Percentiles rank a stretch among this genome's conserved stretches.
Conservation (phyloP, 2,329 filamentous ascomycete genomes). For the Microsporum ferrugineum region DNA sequence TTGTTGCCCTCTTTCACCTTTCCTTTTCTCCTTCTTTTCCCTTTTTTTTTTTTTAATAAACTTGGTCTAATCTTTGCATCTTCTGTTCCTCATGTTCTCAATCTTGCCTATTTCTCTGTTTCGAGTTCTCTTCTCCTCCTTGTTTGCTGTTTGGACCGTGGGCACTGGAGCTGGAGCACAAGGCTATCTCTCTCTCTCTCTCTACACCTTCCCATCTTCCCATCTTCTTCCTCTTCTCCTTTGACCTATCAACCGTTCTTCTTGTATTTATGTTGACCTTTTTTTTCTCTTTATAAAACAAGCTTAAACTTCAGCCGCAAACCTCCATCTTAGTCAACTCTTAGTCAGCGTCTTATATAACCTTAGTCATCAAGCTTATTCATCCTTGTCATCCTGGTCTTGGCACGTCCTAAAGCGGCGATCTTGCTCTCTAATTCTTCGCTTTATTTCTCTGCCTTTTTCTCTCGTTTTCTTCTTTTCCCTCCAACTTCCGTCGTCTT, state of each 20-base stretch:
- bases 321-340: too few species aligned
- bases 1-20: not conserved
- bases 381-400: not conserved
- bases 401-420: not conserved
- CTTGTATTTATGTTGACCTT: too few species aligned
- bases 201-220: not conserved
- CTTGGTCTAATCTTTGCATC: not conserved
- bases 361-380: too few species aligned
- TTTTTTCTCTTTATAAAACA: not conserved
- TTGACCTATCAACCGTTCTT: not conserved
- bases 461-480: not conserved
- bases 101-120: not conserved
- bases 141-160: too few species aligned
- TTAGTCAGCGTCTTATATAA: not conserved
- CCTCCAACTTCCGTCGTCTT: not conserved
- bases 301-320: too few species aligned
- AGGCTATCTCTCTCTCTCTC: not conserved
- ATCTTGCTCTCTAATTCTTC: not conserved
- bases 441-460: conserved; percentile 3
- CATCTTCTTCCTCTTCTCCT: not conserved
- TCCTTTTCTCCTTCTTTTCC: not conserved
- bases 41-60: not conserved
- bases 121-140: not conserved
- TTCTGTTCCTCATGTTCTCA: not conserved
- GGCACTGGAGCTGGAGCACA: not conserved